Base-by-base conservation (phyloP, 2,329 filamentous ascomycete genomes). In the Calonectria multiphialidica region DNA sequence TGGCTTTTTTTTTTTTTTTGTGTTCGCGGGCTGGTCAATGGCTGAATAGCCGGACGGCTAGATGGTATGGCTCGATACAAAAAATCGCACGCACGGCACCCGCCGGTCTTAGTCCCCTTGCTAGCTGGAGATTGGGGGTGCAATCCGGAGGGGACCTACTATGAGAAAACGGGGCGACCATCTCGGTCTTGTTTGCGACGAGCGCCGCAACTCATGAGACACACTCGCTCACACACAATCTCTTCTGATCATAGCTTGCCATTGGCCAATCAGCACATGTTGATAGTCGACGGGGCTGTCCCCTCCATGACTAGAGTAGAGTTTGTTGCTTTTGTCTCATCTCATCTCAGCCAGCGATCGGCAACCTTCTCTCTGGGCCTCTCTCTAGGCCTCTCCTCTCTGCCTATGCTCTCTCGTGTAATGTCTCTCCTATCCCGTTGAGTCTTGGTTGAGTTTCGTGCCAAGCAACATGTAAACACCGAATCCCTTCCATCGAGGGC, bases 181-280 rank as follows among this genome's bases (percentile, higher is more conserved):
- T 72, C 76, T 79, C 77, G 77, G 77, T 61, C 71, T 72, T 76
- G 73, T 77, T 77, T 78, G 70, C 61, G 65, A 77, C 76, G 77
- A 79, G 55, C 61, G 75, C 72, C 68, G 73, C 76, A 79, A 77
- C 76, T 76, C 74, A 72, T 75, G 67, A 71, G 68, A 69, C 67
- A 68, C 68, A 30, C 28, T 5, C 28, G 28, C 28, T 44, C 42
- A 69, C 70, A 75, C 75, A 74, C 71, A 77, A 72, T 63, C 55
- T 74, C 63, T 65, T 76, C 73, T 74, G 70, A 71, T 77, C 65
- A 72, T 63, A 67, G 49, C 45, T 67, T 71, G 70, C 76, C 76
- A 82, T 82, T 82, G 81, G 35, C 81, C 81, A 82, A 82, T 82
- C 79, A 81, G 63, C 73, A 65, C 45, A 59, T 70, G 61, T 74